Percentiles rank a stretch among this genome's conserved stretches.
Evolutionary conservation across 768 basidiomycete genomes (phyloP).

Genomic region (Leccinum disarticulatum): DNA sequence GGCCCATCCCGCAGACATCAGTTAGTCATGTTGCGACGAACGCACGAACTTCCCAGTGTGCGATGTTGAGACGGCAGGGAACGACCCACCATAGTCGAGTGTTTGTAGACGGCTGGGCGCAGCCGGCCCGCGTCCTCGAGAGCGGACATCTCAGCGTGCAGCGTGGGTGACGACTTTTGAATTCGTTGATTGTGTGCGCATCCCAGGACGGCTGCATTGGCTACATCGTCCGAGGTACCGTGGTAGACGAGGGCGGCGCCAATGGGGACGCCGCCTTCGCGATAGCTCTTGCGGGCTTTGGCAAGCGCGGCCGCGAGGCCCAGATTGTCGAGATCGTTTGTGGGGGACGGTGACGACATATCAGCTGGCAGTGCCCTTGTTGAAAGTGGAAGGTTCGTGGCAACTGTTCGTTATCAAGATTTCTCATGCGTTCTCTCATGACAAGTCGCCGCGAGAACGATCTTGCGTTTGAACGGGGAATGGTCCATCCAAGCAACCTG

Average conservation of each 20-base stretch:
- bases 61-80: not conserved
- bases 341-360: not conserved
- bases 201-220: conserved; percentile 35
- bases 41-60: not conserved
- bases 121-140: conserved; percentile 55
- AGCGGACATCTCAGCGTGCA: conserved; percentile 50
- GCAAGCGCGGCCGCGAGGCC: conserved; percentile 34
- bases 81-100: conserved; percentile 47
- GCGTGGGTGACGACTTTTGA: conserved; percentile 42
- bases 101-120: conserved; percentile 43
- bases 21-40: not conserved
- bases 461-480: not conserved
- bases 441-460: not conserved
- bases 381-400: not conserved
- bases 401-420: not conserved
- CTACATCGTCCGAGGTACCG: conserved; percentile 7
- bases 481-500: not conserved
- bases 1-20: not conserved
- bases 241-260: conserved; percentile 49
- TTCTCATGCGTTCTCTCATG: not conserved
- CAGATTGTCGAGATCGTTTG: conserved; percentile 25
- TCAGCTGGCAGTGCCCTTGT: not conserved
- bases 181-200: conserved; percentile 46
- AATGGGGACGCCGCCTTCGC: conserved; percentile 63
- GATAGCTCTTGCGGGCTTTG: conserved; percentile 47